Conservation (phyloP, 2,329 filamentous ascomycete species). For the Cucurbitaria berberidis region DNA sequence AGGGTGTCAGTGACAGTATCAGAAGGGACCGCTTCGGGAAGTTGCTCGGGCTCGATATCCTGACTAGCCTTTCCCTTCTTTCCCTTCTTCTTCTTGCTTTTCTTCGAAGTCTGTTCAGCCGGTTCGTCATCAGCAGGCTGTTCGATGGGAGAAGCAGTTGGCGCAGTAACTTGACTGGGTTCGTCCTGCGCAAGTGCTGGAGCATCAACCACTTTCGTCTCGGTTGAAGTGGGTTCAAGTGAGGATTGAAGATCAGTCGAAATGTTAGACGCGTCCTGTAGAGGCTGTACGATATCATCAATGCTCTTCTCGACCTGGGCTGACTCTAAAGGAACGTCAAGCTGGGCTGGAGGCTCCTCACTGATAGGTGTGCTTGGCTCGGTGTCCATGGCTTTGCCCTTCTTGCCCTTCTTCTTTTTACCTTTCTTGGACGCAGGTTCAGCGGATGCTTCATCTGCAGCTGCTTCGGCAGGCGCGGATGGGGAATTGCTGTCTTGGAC, state of each 20-base stretch:
- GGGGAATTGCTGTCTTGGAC: constrained; percentile 6
- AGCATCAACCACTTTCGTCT: neutral
- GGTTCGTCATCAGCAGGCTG: constrained; percentile 7
- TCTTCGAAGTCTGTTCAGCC: constrained; percentile 17
- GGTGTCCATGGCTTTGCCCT: constrained; percentile 20
- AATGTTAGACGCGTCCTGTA: neutral
- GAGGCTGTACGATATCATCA: neutral
- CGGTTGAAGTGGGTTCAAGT: neutral
- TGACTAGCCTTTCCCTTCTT: constrained; percentile 20
- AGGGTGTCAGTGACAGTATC: neutral
- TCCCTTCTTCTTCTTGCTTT: constrained; percentile 26
- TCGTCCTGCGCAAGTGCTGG: neutral
- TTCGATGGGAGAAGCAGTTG: neutral
- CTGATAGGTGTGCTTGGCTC: constrained; percentile 11
- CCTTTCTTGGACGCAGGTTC: constrained; percentile 23
- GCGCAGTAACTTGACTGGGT: constrained; percentile 1
- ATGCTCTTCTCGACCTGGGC: constrained; percentile 2
- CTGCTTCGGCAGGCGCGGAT: constrained; percentile 2
- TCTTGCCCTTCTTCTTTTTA: constrained; percentile 37
- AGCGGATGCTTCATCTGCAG: constrained; percentile 8
- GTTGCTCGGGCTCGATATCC: constrained; percentile 4
- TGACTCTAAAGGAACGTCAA: constrained; percentile 7
- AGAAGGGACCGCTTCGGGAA: neutral
- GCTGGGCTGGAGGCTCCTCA: constrained; percentile 9
- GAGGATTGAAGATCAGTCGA: neutral